Percentiles rank a stretch among this genome's conserved stretches.
Conservation (phyloP, 169 alveolate species). For the Eimeria maxima region DNA sequence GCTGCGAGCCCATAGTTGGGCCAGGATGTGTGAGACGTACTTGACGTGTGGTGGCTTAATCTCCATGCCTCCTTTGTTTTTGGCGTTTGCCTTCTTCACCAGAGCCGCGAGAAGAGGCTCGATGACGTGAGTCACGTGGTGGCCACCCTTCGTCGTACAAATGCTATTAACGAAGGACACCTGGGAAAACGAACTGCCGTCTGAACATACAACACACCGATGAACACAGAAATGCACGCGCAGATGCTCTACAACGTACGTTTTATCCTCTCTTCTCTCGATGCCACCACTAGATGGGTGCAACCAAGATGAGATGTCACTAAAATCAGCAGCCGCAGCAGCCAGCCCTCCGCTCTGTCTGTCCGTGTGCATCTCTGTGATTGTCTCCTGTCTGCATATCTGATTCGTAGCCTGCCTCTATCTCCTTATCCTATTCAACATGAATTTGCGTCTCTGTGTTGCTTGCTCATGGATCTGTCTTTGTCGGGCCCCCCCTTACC, state of each 20-base stretch:
- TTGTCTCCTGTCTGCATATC: not conserved
- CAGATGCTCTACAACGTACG: not conserved
- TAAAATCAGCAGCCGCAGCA: not conserved
- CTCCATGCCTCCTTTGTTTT: constrained; percentile 97
- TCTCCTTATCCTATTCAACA: not conserved
- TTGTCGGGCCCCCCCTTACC: not conserved
- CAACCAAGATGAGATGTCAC: not conserved
- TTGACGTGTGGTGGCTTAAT: constrained; percentile 96
- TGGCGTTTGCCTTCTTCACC: constrained; percentile 94
- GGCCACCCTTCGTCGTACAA: constrained; percentile 99
- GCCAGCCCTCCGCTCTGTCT: not conserved
- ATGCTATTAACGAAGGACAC: constrained; percentile 99
- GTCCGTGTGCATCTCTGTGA: not conserved
- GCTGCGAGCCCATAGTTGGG: not conserved
- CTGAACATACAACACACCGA: not conserved
- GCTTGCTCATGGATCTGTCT: not conserved
- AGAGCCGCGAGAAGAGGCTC: constrained; percentile 97
- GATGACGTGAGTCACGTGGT: constrained; percentile 98
- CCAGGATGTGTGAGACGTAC: constrained; percentile 55
- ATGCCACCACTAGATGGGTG: too few relatives aligned
- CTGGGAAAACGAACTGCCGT: constrained; percentile 92
- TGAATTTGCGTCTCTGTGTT: not conserved
- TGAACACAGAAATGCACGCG: not conserved
- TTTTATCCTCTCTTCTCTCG: not conserved
- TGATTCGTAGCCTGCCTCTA: not conserved